Evolutionary conservation across 2,329 filamentous ascomycete species (phyloP).

Genomic region (Alternaria tenuissima): DNA sequence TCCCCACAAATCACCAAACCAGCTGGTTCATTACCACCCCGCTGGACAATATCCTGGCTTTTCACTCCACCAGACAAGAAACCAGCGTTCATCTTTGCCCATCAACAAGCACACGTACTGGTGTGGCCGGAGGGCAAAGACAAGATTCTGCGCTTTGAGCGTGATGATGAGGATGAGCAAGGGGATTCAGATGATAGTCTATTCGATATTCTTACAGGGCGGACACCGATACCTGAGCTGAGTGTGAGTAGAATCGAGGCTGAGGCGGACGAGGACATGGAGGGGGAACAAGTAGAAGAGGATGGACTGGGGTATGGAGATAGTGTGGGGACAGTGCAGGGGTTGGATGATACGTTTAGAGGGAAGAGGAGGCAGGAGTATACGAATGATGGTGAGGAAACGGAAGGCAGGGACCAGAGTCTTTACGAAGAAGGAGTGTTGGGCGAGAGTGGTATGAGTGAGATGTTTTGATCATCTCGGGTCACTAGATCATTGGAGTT

Average conservation of each 20-base stretch:
- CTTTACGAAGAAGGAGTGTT: slow-evolving; percentile 20
- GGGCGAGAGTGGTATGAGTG: slow-evolving; percentile 46
- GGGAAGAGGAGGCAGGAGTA: slow-evolving; percentile 36
- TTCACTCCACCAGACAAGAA: slow-evolving; percentile 39
- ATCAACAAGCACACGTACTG: slow-evolving; percentile 50
- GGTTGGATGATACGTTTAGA: slow-evolving; percentile 57
- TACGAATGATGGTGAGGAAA: background rate
- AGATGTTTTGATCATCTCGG: slow-evolving; percentile 42
- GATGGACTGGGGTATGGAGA: slow-evolving; percentile 37
- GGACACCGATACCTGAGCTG: slow-evolving; percentile 52
- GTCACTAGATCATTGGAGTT: background rate
- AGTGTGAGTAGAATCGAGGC: background rate
- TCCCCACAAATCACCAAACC: slow-evolving; percentile 34
- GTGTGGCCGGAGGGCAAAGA: slow-evolving; percentile 54
- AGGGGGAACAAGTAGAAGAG: slow-evolving; percentile 6
- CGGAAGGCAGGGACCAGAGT: background rate
- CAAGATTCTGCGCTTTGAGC: slow-evolving; percentile 42
- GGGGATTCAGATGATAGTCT: slow-evolving; percentile 58
- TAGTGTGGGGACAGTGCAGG: slow-evolving; percentile 26
- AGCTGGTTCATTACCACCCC: slow-evolving; percentile 25
- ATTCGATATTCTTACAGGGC: slow-evolving; percentile 57
- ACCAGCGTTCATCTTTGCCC: slow-evolving; percentile 46
- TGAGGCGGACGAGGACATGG: slow-evolving; percentile 16
- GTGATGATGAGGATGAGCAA: slow-evolving; percentile 31
- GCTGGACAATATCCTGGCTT: slow-evolving; percentile 42